Percentiles rank a stretch among this genome's conserved stretches.
phyloP scores from a whole-genome alignment of 2,329 filamentous ascomycete genomes.

The Trichophyton rubrum region DNA sequence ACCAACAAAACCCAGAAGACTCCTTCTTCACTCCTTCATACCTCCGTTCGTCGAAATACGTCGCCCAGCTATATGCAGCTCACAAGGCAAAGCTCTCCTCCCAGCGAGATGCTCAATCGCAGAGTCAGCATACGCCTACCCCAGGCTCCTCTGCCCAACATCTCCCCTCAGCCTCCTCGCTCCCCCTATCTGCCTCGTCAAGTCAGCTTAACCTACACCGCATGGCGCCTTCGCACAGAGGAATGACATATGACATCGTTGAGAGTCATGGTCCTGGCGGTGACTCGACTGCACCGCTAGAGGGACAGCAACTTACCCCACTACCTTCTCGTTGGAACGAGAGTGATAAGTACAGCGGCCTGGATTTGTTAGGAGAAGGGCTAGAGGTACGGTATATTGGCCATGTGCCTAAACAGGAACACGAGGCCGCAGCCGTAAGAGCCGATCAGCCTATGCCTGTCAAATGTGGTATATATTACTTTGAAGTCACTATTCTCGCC shows the following conservation, averaged over 20 bases:
- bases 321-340: constrained; percentile 76
- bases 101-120: constrained; percentile 29
- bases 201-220: constrained; percentile 46
- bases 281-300: constrained; percentile 33
- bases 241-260: constrained; percentile 71
- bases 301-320: constrained; percentile 52
- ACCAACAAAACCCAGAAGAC: constrained; percentile 24
- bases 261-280: constrained; percentile 45
- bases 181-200: constrained; percentile 41
- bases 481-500: constrained; percentile 57
- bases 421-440: constrained; percentile 71
- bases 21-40: constrained; percentile 76
- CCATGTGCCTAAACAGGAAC: constrained; percentile 45
- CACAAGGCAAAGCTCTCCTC: constrained; percentile 49
- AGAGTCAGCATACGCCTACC: constrained; percentile 27
- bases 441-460: constrained; percentile 77
- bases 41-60: constrained; percentile 63
- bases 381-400: constrained; percentile 55
- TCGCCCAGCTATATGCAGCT: constrained; percentile 59
- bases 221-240: constrained; percentile 55
- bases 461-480: constrained; percentile 92
- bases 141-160: not conserved
- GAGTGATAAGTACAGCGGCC: constrained; percentile 56
- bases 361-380: constrained; percentile 65
- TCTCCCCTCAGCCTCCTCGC: constrained; percentile 25